These are phyloP conservation scores for Pythium folliculosum DNA, from an alignment of 352 stramenopile genomes.

Conservation along the genomic window DNA sequence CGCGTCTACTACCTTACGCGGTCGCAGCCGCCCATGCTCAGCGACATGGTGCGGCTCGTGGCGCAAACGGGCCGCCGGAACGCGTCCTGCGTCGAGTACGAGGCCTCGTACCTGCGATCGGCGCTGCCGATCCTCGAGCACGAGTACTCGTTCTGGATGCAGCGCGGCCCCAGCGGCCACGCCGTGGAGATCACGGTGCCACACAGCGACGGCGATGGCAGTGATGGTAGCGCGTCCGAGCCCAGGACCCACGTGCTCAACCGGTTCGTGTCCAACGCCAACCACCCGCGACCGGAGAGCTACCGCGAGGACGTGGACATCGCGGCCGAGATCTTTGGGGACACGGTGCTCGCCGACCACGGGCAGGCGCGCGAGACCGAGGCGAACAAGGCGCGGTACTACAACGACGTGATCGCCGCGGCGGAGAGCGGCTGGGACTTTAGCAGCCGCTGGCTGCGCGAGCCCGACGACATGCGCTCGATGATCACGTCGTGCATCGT, in stretches of 20 bases:
- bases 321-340: constrained; percentile 62
- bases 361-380: constrained; percentile 40
- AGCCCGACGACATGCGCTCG: constrained; percentile 64
- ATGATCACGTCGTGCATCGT: constrained; percentile 72
- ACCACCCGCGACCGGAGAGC: constrained; percentile 82
- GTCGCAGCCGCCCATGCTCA: constrained; percentile 90
- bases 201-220: neutral
- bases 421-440: constrained; percentile 93
- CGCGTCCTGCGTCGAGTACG: constrained; percentile 43
- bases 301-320: constrained; percentile 83
- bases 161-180: constrained; percentile 58
- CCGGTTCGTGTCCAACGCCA: constrained; percentile 73
- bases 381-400: constrained; percentile 70
- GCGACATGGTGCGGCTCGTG: constrained; percentile 79
- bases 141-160: constrained; percentile 89
- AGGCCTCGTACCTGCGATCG: constrained; percentile 47
- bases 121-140: constrained; percentile 67
- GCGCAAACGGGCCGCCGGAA: constrained; percentile 33
- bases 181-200: constrained; percentile 47
- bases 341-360: constrained; percentile 33
- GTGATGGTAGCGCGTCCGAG: too few species aligned
- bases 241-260: constrained; percentile 58
- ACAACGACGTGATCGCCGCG: constrained; percentile 81
- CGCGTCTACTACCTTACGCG: constrained; percentile 91
- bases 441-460: constrained; percentile 79